phyloP scores from a whole-genome alignment of 768 basidiomycete genomes.

The Suillus subalutaceus region DNA sequence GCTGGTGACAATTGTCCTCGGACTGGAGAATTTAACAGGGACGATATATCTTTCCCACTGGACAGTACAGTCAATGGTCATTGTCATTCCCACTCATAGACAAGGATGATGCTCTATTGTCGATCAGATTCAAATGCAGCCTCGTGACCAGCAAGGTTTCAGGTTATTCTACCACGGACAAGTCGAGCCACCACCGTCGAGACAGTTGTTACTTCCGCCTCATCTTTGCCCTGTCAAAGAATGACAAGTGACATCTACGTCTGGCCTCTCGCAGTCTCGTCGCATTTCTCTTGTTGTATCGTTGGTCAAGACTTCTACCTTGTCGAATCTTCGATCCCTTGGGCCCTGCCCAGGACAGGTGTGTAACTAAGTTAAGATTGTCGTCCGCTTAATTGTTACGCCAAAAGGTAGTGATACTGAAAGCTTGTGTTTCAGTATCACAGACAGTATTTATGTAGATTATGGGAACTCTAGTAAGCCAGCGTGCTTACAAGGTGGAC shows the following conservation, averaged over 20 bases:
- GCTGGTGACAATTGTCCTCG: neutral
- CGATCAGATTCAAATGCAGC: neutral
- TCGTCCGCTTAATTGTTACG: too few species aligned
- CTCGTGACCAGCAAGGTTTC: neutral
- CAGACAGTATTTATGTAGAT: too few species aligned
- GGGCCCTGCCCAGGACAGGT: neutral
- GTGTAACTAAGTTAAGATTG: too few species aligned
- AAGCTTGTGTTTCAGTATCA: too few species aligned
- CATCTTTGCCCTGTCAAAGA: neutral
- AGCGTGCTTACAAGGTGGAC: neutral
- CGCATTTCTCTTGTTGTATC: neutral
- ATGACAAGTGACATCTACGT: neutral
- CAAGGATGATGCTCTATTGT: neutral
- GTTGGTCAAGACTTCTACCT: neutral
- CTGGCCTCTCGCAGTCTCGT: neutral
- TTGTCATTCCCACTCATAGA: neutral
- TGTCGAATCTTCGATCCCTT: neutral
- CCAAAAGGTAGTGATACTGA: too few species aligned
- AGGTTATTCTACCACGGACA: neutral
- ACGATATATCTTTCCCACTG: neutral
- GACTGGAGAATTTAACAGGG: neutral
- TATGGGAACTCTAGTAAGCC: too few species aligned
- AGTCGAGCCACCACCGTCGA: neutral
- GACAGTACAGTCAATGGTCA: neutral
- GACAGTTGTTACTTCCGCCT: neutral